Conservation (phyloP, 2,329 filamentous ascomycete species). For the Fusarium camptoceras region DNA sequence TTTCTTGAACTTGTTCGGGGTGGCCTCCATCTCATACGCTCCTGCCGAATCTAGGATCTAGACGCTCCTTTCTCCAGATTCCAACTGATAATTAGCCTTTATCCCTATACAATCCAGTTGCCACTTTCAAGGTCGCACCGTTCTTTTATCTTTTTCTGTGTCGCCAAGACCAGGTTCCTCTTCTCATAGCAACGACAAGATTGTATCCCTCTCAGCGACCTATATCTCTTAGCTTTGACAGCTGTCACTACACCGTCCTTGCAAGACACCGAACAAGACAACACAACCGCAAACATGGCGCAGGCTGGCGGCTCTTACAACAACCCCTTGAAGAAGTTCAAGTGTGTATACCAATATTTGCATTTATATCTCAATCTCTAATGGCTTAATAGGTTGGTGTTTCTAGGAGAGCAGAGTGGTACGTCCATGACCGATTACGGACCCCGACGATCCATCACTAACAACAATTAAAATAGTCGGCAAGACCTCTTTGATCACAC, state of each 20-base stretch:
- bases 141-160: slow-evolving; percentile 4
- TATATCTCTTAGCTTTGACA: slow-evolving; percentile 40
- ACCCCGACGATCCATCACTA: slow-evolving; percentile 41
- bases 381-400: slow-evolving; percentile 78
- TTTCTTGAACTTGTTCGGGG: slow-evolving; percentile 33
- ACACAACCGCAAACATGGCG: slow-evolving; percentile 73
- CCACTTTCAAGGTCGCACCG: slow-evolving; percentile 31
- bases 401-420: slow-evolving; percentile 98
- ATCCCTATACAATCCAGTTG: slow-evolving; percentile 35
- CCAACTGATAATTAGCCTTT: slow-evolving; percentile 32
- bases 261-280: slow-evolving; percentile 28
- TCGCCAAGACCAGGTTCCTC: slow-evolving; percentile 5
- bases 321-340: slow-evolving; percentile 99
- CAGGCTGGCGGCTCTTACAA: slow-evolving; percentile 89
- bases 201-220: slow-evolving; percentile 12
- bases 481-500: slow-evolving; percentile 97
- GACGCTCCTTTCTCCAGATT: slow-evolving; percentile 46
- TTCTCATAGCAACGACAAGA: slow-evolving; percentile 13
- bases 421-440: slow-evolving; percentile 56
- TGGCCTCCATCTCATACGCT: slow-evolving; percentile 44
- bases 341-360: slow-evolving; percentile 66
- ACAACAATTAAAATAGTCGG: slow-evolving; percentile 72
- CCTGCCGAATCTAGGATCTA: slow-evolving; percentile 45
- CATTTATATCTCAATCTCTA: slow-evolving; percentile 34
- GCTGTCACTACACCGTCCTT: slow-evolving; percentile 40